Base-by-base conservation (phyloP, 2,329 filamentous ascomycete genomes). In the Alternaria brassicae region DNA sequence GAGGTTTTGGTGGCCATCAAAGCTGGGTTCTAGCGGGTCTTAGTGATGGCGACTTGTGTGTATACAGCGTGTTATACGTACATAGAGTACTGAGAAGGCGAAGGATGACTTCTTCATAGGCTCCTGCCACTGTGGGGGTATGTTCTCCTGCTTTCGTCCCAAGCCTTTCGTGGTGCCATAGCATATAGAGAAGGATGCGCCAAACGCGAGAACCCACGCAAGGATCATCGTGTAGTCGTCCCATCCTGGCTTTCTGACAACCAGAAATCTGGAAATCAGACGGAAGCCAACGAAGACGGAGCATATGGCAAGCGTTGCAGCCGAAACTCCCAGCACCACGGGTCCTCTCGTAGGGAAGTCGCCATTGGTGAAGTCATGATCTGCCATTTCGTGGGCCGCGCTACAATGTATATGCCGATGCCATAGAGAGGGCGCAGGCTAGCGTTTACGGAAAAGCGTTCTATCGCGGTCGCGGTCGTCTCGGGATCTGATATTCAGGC, bases 1-100 rank as follows among this genome's bases (percentile, higher is more conserved):
- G 92, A 96, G 0, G 91, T 93, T 79, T 97, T 97, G 50, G 92
- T 92, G 3, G 90, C 88, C 91, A 96, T 96, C 56, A 97, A 83
- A 3, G 91, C 90, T 12, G 93, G 93, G 73, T 97, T 96, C 88
- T 93, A 70, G n/a, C 34, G 50, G 52, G 58, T 64, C 42, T 74
- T 53, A 76, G 60, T 49, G 48, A 10, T 34, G 52, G 13, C 44
- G 50, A 39, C 49, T 15, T 48, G 5, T 21, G 5, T 21, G 61
- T 19, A 40, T 39, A 32, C 17, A 21, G 37, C 34, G 54, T 48
- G 4, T 25, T 30, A 12, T 36, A 78, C 81, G 61, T 74, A 85
- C 81, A 76, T 89, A 88, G 49, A 89, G 78, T 25, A 88, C 84
- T 17, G 84, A 85, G 68, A 88, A 88, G 48, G 81, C 83, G 78